Evolutionary conservation across 2,329 filamentous ascomycete species (phyloP), one percentile per base, ranked within the genome.

Genomic region (Colletotrichum shisoi): DNA sequence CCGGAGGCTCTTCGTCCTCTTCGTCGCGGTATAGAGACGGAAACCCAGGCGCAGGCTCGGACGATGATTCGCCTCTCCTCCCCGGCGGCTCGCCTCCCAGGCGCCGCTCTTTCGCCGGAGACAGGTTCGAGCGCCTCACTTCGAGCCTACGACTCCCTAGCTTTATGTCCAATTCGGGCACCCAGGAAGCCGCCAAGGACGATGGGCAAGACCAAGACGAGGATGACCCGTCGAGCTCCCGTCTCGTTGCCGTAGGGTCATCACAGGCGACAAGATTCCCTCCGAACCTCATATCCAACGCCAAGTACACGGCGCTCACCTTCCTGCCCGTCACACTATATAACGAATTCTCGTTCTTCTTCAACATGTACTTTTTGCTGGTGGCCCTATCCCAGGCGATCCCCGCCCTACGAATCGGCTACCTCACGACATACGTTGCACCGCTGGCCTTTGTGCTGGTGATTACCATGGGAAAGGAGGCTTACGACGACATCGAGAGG

Each of bases 321-420:
- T 99, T 99, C 78, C 85, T 99, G 15, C 96, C 96, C 2, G 85
- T 94, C 59, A 99, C 95, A 0, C 83, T 99, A 24, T 99, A 97
- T 80, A 98, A 98, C 80, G 95, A 99, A 76, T 99, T 99, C 77
- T 97, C 94, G 67, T 99, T 98, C 82, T 99, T 99, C 81, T 97
- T 99, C 84, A 99, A 99, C 84, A 92, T 98, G 83, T 99, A 99
- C 77, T 99, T 99, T 77, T 83, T 99, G 63, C 88, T 98, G 31
- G 95, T 99, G 57, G 96, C 95, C 7, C 80, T 98, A 57, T 98
- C 94, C 44, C 95, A 99, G 79, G 89, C 93, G 49, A 94, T 99
- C 74, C 94, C 93, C 4, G 87, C 91, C 24, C 81, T 99, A 62
- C 88, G 93, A 62, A 97, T 99, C 71, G 95, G 95, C 63, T 98